Conservation (phyloP, 345 rosid genomes). For the Anacardium occidentale region DNA sequence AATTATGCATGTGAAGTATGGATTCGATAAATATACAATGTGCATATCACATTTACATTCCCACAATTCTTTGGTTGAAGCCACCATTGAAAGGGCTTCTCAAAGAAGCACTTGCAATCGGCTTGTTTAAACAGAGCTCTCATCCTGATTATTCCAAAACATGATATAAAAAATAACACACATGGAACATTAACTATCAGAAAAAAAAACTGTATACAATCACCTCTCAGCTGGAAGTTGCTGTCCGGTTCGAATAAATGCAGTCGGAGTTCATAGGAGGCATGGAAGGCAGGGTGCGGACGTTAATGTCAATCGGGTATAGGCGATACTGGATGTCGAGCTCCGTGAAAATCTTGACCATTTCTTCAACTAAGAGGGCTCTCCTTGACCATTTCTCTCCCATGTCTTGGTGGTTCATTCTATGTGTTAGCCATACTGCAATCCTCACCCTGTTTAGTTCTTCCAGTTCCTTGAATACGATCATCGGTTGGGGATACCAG, state of each 20-base stretch:
- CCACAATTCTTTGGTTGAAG: too few species aligned
- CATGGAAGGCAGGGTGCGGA: conserved; percentile 24
- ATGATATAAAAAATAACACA: too few species aligned
- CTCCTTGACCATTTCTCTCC: conserved; percentile 33
- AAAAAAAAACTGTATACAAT: too few species aligned
- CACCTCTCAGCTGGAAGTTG: background rate
- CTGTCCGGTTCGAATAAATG: conserved; percentile 18
- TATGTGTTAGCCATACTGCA: conserved; percentile 26
- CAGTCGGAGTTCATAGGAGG: conserved; percentile 14
- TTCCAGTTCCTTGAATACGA: conserved; percentile 26
- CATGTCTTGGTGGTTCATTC: conserved; percentile 39
- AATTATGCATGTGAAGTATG: too few species aligned
- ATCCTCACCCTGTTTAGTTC: conserved; percentile 24
- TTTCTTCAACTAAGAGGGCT: conserved; percentile 34
- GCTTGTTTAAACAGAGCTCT: too few species aligned
- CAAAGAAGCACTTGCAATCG: too few species aligned
- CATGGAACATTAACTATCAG: too few species aligned
- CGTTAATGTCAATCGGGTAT: conserved; percentile 32
- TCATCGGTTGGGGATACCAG: conserved; percentile 34
- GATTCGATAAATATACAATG: too few species aligned
- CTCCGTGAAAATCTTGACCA: conserved; percentile 28
- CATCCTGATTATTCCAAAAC: too few species aligned
- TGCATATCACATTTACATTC: too few species aligned
- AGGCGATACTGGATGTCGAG: conserved; percentile 31
- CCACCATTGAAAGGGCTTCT: too few species aligned